Evolutionary conservation across 179 eudicot species (phyloP).

Genomic region (Amaranthus tricolor): DNA sequence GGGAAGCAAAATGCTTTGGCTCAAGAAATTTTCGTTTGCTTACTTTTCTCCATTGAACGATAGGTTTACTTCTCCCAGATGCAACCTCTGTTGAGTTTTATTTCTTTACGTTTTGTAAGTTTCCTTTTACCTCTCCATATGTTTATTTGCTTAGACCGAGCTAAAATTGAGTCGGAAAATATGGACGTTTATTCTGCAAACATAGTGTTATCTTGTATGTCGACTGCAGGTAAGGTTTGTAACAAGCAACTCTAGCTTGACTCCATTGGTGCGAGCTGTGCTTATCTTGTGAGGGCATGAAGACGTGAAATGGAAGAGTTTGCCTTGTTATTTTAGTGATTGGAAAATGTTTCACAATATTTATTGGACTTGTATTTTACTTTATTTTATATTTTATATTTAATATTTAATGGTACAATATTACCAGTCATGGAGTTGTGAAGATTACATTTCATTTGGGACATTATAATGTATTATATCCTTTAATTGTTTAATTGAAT

Average conservation of each 20-base stretch:
- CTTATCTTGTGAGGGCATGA: neutral
- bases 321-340: neutral
- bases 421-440: neutral
- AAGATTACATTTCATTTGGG: neutral
- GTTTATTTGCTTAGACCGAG: neutral
- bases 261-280: neutral
- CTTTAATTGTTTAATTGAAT: too few relatives aligned
- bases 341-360: neutral
- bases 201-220: conserved; percentile 4
- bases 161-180: neutral
- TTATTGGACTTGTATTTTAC: conserved; percentile 2
- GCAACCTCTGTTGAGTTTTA: neutral
- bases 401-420: neutral
- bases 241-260: neutral
- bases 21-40: conserved; percentile 8
- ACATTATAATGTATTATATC: too few relatives aligned
- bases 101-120: neutral
- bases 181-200: neutral
- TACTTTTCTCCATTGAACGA: neutral
- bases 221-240: conserved; percentile 14
- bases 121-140: neutral
- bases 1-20: conserved; percentile 19
- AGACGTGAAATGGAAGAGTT: neutral
- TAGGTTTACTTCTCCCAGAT: too few relatives aligned
- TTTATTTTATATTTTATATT: conserved; percentile 4